These are phyloP conservation scores for Hyphodiscus sp. DNA, from an alignment of 2,329 filamentous ascomycete species.

Conservation along the genomic window DNA sequence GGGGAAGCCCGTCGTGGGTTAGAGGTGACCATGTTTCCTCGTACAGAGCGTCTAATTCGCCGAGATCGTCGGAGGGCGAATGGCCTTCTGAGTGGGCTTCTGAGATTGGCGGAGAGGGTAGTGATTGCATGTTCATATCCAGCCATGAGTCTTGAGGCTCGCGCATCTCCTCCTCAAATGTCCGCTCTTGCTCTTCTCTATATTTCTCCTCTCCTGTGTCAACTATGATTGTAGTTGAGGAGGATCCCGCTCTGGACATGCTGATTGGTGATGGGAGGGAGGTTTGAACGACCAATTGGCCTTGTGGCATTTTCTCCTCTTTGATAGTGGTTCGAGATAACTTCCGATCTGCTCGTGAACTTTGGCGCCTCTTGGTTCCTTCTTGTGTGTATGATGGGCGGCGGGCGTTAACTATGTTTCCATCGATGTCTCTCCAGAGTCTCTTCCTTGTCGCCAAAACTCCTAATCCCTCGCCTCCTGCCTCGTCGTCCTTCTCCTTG, in stretches of 20 bases:
- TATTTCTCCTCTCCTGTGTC: slow-evolving; percentile 11
- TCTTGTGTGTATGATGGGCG: slow-evolving; percentile 29
- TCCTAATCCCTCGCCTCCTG: slow-evolving; percentile 39
- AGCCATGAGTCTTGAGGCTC: slow-evolving; percentile 16
- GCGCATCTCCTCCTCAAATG: slow-evolving; percentile 9
- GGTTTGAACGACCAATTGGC: slow-evolving; percentile 4
- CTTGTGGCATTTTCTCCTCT: slow-evolving; percentile 4
- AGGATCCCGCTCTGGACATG: slow-evolving; percentile 19
- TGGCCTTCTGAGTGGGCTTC: slow-evolving; percentile 8
- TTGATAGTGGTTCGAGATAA: slow-evolving; percentile 4
- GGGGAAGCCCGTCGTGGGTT: slow-evolving; percentile 13
- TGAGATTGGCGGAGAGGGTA: slow-evolving; percentile 25
- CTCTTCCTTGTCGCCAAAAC: slow-evolving; percentile 42
- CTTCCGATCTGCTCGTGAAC: slow-evolving; percentile 14
- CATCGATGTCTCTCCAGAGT: slow-evolving; percentile 42
- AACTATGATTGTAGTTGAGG: slow-evolving; percentile 21
- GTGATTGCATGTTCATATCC: slow-evolving; percentile 14
- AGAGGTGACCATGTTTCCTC: slow-evolving; percentile 25
- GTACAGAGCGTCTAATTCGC: slow-evolving; percentile 26
- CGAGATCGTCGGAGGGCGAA: slow-evolving; percentile 11
- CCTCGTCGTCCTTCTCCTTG: slow-evolving; percentile 44
- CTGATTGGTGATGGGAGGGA: slow-evolving; percentile 12
- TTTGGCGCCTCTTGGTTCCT: slow-evolving; percentile 21
- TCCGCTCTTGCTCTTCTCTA: slow-evolving; percentile 1
- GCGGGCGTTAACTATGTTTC: slow-evolving; percentile 39